phyloP scores from a whole-genome alignment of 108 stramenopile species.

The Fragilariopsis cylindrus region DNA sequence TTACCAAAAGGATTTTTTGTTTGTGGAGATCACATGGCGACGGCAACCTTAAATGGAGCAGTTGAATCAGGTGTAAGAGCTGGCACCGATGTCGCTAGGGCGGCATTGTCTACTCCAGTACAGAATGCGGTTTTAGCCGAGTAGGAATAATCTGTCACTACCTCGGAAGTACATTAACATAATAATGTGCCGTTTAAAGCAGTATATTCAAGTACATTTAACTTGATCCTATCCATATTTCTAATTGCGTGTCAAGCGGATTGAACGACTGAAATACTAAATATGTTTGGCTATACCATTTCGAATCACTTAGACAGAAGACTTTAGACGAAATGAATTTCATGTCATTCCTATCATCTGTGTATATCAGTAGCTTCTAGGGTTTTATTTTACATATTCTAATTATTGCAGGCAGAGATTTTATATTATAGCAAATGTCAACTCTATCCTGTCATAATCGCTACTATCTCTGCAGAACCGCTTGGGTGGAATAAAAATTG shows the following conservation, averaged over 20 bases:
- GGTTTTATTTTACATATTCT: background rate
- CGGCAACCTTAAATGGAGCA: slow-evolving; percentile 88
- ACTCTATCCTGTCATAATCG: background rate
- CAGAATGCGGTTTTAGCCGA: slow-evolving; percentile 1
- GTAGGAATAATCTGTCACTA: background rate
- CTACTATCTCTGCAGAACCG: slow-evolving; percentile 21
- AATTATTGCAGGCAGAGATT: background rate
- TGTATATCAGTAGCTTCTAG: slow-evolving; percentile 3
- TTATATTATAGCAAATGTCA: too few species aligned
- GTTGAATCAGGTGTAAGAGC: slow-evolving; percentile 78
- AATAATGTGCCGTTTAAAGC: too few species aligned
- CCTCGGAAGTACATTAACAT: too few species aligned
- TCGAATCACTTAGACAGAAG: too few species aligned
- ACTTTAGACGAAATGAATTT: background rate
- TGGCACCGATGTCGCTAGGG: slow-evolving; percentile 51
- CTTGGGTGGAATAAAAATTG: slow-evolving; percentile 30
- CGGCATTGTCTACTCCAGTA: background rate
- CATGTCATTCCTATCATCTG: background rate
- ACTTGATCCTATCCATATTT: too few species aligned
- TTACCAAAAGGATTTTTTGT: slow-evolving; percentile 73
- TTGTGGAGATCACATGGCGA: slow-evolving; percentile 87
- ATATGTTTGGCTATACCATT: too few species aligned
- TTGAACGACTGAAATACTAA: too few species aligned
- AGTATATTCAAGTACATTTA: background rate
- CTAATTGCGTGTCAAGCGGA: too few species aligned